Evolutionary conservation across 108 stramenopile species (phyloP).

Genomic region (Cylindrotheca fusiformis): DNA sequence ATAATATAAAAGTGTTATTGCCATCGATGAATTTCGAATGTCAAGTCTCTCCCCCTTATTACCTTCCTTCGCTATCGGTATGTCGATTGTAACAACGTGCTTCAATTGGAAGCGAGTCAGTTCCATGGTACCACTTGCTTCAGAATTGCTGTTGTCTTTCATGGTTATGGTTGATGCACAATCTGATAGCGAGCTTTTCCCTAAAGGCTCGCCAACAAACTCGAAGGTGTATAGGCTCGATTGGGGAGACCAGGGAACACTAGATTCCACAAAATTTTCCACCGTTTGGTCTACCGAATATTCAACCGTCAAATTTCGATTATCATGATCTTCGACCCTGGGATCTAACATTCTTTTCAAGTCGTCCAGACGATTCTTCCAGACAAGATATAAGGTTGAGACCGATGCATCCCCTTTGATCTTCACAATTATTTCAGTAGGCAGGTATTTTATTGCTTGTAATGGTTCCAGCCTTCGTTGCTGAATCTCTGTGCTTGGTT

Average conservation of each 20-base stretch:
- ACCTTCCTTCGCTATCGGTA: neutral
- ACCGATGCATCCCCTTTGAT: neutral
- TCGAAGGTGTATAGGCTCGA: neutral
- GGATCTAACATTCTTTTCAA: neutral
- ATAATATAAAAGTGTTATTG: too few species aligned
- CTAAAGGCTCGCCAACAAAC: neutral
- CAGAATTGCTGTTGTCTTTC: neutral
- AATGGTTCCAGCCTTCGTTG: constrained; percentile 2
- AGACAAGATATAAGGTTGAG: constrained; percentile 6
- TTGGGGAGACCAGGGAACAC: neutral
- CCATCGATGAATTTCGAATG: neutral
- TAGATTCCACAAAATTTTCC: neutral
- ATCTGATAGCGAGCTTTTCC: neutral
- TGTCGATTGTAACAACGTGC: neutral
- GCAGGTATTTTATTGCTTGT: constrained; percentile 7
- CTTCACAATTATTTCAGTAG: constrained; percentile 1
- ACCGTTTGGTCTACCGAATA: neutral
- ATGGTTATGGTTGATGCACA: neutral
- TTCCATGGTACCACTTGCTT: neutral
- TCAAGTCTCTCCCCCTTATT: neutral
- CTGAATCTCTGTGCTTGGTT: constrained; percentile 3
- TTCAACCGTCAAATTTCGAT: neutral
- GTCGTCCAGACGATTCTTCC: constrained; percentile 6
- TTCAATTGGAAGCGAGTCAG: neutral
- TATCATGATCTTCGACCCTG: neutral